Base-by-base conservation (phyloP, 176 grass and related monocot species). In the Oropetium thomaeum region DNA sequence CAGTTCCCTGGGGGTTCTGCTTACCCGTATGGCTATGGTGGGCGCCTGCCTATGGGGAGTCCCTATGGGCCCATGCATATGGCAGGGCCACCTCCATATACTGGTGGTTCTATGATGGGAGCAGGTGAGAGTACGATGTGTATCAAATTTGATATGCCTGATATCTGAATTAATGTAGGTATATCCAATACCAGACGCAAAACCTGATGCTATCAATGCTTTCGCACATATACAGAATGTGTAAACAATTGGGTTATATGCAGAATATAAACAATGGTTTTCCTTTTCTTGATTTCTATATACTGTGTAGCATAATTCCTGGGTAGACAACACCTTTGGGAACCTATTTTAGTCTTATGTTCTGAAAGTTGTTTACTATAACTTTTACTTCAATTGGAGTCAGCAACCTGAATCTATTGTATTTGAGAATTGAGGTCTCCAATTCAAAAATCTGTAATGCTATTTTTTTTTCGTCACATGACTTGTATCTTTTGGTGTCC, bases 1-100 rank as follows among this genome's bases (percentile, higher is more conserved):
- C 92, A 90, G 42, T 91, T 82, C 72, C 79, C 89, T 76, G 89
- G 89, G 45, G 89, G 83, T 63, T 90, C 92, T 64, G 80, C 81
- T 7, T 89, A 91, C 80, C 81, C 69, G 5, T 96, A 96, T 87
- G 80, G 89, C 34, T 96, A 96, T 22, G 69, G 83, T 5, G 79
- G 78, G 1, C 92, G 81, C 31, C 48, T 96, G 58, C 85, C 86
- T 2, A 74, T 96, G 61, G 89, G 92, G 12, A 92, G 89, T 31
- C 92, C 89, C 16, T 96, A 96, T 34, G 83, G 81, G 4, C 81
- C 89, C 1, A 65, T 89, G 45, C 92, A 88, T 58, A 81, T 93
- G 70, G 49, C 87, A 0, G 92, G 86, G 27, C 84, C 88, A 37
- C 49, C 78, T 74, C 83, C 81, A 1, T 96, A 92, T 79, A 82